Base-by-base conservation (phyloP, 2,329 filamentous ascomycete species). In the Botryotinia calthae region DNA sequence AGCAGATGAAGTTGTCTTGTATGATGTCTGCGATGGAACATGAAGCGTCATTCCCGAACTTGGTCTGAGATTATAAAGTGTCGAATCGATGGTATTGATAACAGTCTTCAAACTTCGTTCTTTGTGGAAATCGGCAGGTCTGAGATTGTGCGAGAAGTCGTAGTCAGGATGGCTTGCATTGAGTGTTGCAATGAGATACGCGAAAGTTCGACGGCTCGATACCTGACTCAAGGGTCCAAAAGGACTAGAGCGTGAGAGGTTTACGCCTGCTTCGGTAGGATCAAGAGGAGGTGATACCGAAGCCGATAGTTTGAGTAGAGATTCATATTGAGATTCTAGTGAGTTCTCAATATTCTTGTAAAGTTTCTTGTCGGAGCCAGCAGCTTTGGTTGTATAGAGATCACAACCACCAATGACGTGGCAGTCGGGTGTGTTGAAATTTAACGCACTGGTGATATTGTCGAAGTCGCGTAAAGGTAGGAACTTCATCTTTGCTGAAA, bases 101-200 rank as follows among this genome's bases (percentile, higher is more conserved):
- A 97, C 93, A 34, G 88, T 87, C 75, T 92, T 90, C 75, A 97
- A 82, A 78, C 90, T 93, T 73, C 91, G 88, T 84, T 98, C 95
- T 76, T 92, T 91, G 78, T 91, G 91, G 82, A 99, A 99, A 81
- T 99, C 96, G 51, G 91, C 88, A 0, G 96, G 95, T 54, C 95
- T 91, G 73, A 98, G 86, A 48, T 96, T 91, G 80, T 97, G 92
- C 2, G 94, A 97, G 83, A 99, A 99, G 82, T 99, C 96, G 82
- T 99, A 98, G 83, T 99, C 93, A 2, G 93, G 90, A 83, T 99
- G 95, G 73, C 93, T 97, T 8, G 96, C 96, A 80, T 99, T 99
- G 51, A 99, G 86, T 0, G 95, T 98, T 54, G 96, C 96, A 78
- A 99, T 98, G 69, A 99, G 85, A 82, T 98, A 98, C 62, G 96